Evolutionary conservation across 306 rosid genomes (phyloP).

Genomic region (Dryas drummondii): DNA sequence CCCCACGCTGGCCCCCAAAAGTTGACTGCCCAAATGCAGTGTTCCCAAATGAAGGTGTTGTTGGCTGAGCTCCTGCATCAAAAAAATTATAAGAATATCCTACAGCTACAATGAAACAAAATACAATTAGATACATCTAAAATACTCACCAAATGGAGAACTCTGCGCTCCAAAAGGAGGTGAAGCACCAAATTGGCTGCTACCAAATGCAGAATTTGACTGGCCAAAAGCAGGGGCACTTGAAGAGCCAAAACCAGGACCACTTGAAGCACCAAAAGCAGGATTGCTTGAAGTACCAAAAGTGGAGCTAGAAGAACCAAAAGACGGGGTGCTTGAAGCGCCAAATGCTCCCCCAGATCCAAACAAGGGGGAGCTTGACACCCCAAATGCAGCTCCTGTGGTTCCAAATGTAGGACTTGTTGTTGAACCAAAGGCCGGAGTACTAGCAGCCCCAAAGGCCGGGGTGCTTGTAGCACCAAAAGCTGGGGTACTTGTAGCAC

Average conservation of each 20-base stretch:
- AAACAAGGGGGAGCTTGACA: constrained; percentile 58
- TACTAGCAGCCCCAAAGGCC: constrained; percentile 46
- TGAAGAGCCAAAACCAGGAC: constrained; percentile 78
- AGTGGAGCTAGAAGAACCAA: constrained; percentile 35
- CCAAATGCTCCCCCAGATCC: constrained; percentile 78
- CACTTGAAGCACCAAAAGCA: constrained; percentile 58
- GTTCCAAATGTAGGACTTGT: constrained; percentile 63
- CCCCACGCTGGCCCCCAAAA: constrained; percentile 82
- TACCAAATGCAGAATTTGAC: constrained; percentile 69
- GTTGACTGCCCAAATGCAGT: constrained; percentile 63
- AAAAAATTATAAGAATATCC: not conserved
- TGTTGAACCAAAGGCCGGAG: constrained; percentile 58
- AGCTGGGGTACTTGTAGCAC: constrained; percentile 40
- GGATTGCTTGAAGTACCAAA: constrained; percentile 59
- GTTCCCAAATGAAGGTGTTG: constrained; percentile 58
- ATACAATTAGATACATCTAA: not conserved
- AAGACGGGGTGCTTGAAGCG: constrained; percentile 49
- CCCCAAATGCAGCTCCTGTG: constrained; percentile 66
- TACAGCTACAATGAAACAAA: not conserved
- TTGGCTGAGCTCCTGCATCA: constrained; percentile 64
- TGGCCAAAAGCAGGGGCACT: constrained; percentile 71
- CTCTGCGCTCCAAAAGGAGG: constrained; percentile 79
- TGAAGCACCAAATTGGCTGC: constrained; percentile 64
- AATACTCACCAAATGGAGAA: constrained; percentile 72
- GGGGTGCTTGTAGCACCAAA: constrained; percentile 48